Conservation (phyloP, 257 asterid species). For the Coffea eugenioides region DNA sequence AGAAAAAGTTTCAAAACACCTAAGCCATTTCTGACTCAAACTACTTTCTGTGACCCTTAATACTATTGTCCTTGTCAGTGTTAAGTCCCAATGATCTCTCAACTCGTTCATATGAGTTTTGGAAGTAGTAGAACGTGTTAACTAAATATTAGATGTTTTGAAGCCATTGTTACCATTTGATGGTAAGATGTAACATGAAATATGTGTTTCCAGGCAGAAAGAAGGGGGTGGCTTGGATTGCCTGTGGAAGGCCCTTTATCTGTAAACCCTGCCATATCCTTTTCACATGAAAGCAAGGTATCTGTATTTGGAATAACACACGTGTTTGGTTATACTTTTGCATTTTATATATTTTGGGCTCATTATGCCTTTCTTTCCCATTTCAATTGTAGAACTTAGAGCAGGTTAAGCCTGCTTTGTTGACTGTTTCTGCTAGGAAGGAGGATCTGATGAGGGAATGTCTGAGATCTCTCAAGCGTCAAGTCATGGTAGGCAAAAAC, state of each 20-base stretch:
- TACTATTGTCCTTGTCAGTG: not conserved
- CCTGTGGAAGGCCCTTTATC: slow-evolving; percentile 28
- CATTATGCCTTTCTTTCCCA: slow-evolving; percentile 13
- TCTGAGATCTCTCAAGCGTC: slow-evolving; percentile 63
- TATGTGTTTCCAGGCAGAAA: slow-evolving; percentile 45
- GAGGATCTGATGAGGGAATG: slow-evolving; percentile 57
- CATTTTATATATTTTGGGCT: not conserved
- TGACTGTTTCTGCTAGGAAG: slow-evolving; percentile 29
- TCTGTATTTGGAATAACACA: slow-evolving; percentile 11
- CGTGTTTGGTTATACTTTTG: slow-evolving; percentile 3
- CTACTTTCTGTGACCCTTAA: not conserved
- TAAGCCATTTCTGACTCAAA: not conserved
- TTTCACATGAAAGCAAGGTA: slow-evolving; percentile 33
- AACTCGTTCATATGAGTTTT: not conserved
- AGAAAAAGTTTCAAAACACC: not conserved
- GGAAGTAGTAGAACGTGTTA: not conserved
- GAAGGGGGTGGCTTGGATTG: slow-evolving; percentile 40
- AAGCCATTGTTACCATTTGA: slow-evolving; percentile 1
- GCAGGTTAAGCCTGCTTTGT: slow-evolving; percentile 25
- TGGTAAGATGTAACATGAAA: not conserved
- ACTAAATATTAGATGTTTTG: not conserved
- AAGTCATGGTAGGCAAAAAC: slow-evolving; percentile 46
- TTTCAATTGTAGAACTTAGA: slow-evolving; percentile 32
- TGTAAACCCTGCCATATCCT: slow-evolving; percentile 22
- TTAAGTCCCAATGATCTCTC: not conserved